phyloP scores from a whole-genome alignment of 2,329 filamentous ascomycete genomes.

The Diaporthe humulicola region DNA sequence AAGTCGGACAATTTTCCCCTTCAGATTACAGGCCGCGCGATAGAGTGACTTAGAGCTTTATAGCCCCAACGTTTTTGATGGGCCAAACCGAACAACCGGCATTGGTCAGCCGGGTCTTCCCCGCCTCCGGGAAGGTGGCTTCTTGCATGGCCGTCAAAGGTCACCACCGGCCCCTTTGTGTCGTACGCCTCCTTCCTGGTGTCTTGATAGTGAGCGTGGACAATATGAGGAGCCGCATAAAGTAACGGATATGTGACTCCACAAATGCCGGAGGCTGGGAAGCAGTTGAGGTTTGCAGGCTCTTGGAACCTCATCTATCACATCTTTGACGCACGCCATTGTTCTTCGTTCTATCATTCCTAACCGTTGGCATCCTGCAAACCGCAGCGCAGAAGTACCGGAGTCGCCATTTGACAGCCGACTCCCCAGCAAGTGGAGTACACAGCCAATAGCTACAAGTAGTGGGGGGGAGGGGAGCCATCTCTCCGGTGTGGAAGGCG shows the following conservation, averaged over 20 bases:
- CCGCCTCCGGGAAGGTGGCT: background rate
- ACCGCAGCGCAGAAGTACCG: background rate
- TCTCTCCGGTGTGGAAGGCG: background rate
- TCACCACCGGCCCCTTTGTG: background rate
- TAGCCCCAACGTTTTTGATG: background rate
- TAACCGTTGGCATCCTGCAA: background rate
- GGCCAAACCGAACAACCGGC: conserved; percentile 14
- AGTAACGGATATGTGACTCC: conserved; percentile 8
- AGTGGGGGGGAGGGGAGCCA: background rate
- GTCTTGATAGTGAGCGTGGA: background rate
- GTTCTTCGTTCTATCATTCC: background rate
- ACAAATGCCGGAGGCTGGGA: background rate
- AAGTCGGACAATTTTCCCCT: conserved; percentile 18
- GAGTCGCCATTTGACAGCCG: conserved; percentile 4
- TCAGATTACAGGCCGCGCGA: background rate
- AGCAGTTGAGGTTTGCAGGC: background rate
- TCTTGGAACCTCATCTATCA: background rate
- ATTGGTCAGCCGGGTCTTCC: conserved; percentile 1
- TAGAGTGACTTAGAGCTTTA: background rate
- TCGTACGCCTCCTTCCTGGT: background rate
- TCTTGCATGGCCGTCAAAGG: background rate
- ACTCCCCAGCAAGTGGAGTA: conserved; percentile 6
- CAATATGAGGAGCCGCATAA: background rate
- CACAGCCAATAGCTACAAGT: background rate
- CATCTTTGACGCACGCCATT: background rate